phyloP scores from a whole-genome alignment of 2,329 filamentous ascomycete genomes.

The Alternaria sp. region DNA sequence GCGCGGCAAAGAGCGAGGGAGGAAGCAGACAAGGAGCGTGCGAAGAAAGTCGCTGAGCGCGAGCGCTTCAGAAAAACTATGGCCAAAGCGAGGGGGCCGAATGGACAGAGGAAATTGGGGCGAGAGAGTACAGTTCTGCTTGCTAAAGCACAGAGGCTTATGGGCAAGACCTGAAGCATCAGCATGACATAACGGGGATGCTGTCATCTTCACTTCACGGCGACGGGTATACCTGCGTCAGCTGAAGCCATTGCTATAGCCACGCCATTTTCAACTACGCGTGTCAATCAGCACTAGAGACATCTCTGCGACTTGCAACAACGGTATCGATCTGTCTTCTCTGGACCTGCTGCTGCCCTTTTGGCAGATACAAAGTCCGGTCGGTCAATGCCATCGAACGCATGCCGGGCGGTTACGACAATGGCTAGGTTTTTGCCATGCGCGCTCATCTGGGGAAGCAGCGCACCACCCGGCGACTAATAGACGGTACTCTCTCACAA shows the following conservation, averaged over 20 bases:
- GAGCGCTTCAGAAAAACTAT: constrained; percentile 75
- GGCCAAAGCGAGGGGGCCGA: constrained; percentile 67
- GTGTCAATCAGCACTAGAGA: not conserved
- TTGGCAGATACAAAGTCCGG: not conserved
- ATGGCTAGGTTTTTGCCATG: not conserved
- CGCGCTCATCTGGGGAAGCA: not conserved
- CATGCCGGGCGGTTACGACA: not conserved
- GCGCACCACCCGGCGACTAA: not conserved
- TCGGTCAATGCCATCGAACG: not conserved
- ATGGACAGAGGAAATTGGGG: constrained; percentile 81
- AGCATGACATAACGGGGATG: not conserved
- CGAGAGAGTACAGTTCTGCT: constrained; percentile 80
- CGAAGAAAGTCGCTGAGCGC: constrained; percentile 65
- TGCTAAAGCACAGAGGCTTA: constrained; percentile 78
- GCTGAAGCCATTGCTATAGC: not conserved
- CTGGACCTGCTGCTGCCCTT: not conserved
- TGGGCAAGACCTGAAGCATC: constrained; percentile 52
- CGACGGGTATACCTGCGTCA: not conserved
- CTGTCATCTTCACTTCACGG: not conserved
- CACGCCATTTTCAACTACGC: not conserved
- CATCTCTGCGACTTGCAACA: not conserved
- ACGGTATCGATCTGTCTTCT: not conserved
- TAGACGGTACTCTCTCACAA: not conserved
- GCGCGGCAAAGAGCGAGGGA: constrained; percentile 66
- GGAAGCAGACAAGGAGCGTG: constrained; percentile 68